Percentiles rank a stretch among this genome's conserved stretches.
These are phyloP conservation scores for Fusarium mundagurra DNA, from an alignment of 2,329 filamentous ascomycete genomes.

Conservation along the genomic window DNA sequence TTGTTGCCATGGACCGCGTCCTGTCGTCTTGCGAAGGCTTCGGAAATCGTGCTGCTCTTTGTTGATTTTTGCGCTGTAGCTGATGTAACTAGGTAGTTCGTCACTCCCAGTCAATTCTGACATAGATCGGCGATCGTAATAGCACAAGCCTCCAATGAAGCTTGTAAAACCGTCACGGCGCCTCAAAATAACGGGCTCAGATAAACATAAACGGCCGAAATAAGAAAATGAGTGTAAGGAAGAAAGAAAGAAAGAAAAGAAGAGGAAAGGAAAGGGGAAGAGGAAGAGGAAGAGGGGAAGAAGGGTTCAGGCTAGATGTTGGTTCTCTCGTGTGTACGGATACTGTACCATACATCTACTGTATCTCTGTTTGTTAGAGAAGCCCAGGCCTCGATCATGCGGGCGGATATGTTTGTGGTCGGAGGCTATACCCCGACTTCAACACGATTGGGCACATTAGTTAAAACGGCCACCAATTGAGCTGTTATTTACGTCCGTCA, in stretches of 20 bases:
- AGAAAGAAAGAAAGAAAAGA: not conserved
- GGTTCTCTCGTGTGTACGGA: not conserved
- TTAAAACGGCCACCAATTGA: conserved; percentile 13
- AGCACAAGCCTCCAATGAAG: conserved; percentile 20
- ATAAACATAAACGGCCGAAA: not conserved
- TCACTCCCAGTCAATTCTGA: conserved; percentile 15
- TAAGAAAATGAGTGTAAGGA: not conserved
- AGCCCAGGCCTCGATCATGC: conserved; percentile 5
- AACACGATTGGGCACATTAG: conserved; percentile 4
- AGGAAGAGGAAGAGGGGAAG: not conserved
- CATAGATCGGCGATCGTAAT: conserved; percentile 15
- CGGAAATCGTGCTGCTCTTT: not conserved
- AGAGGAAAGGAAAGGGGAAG: not conserved
- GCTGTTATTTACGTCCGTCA: not conserved
- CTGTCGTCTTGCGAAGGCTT: not conserved
- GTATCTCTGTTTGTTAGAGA: not conserved
- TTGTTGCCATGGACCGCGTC: not conserved
- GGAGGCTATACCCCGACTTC: conserved; percentile 20
- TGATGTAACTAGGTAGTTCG: not conserved
- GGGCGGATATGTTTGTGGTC: not conserved
- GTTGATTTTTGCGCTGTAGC: conserved; percentile 3
- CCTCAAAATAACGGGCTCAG: conserved; percentile 10
- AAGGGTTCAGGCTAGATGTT: not conserved
- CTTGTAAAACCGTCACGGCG: not conserved
- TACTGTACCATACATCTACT: not conserved